Percentiles rank a stretch among this genome's conserved stretches.
These are phyloP conservation scores for Vigna trinervia DNA, from an alignment of 306 rosid genomes.

Conservation along the genomic window DNA sequence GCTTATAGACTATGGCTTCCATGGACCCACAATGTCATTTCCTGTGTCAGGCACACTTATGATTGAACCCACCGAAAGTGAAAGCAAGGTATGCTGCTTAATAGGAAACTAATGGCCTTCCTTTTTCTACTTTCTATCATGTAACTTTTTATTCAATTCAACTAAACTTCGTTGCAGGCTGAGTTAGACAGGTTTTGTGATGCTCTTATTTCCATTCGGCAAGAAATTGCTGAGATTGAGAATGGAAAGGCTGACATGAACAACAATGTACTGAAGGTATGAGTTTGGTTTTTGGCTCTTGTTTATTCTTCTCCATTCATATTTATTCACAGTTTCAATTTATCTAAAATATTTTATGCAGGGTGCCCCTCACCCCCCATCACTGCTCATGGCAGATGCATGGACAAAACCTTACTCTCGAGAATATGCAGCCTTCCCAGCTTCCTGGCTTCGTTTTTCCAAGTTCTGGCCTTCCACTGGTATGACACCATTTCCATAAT, in stretches of 20 bases:
- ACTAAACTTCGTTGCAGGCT: constrained; percentile 66
- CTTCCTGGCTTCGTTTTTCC: constrained; percentile 80
- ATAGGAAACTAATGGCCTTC: not conserved
- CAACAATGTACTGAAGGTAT: constrained; percentile 95
- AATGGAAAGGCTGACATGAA: constrained; percentile 83
- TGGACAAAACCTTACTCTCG: constrained; percentile 95
- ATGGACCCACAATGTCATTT: constrained; percentile 98
- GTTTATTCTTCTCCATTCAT: constrained; percentile 8
- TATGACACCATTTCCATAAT: constrained; percentile 31
- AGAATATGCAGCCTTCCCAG: constrained; percentile 95
- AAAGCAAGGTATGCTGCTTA: constrained; percentile 77
- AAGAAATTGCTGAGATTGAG: constrained; percentile 88
- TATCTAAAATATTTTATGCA: constrained; percentile 48
- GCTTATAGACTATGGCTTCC: constrained; percentile 96
- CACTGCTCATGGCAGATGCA: constrained; percentile 91
- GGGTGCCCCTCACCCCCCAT: constrained; percentile 99
- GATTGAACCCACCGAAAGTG: constrained; percentile 99
- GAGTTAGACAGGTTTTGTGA: constrained; percentile 95
- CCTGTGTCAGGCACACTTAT: constrained; percentile 99
- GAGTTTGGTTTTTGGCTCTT: not conserved
- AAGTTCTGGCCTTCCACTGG: constrained; percentile 98
- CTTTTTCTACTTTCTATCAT: constrained; percentile 5
- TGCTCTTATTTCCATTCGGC: constrained; percentile 86
- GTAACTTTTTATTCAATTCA: constrained; percentile 29
- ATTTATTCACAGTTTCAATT: constrained; percentile 8